Evolutionary conservation across 108 stramenopile genomes (phyloP).

Genomic region (Pinguiococcus pyrenoidosus): DNA sequence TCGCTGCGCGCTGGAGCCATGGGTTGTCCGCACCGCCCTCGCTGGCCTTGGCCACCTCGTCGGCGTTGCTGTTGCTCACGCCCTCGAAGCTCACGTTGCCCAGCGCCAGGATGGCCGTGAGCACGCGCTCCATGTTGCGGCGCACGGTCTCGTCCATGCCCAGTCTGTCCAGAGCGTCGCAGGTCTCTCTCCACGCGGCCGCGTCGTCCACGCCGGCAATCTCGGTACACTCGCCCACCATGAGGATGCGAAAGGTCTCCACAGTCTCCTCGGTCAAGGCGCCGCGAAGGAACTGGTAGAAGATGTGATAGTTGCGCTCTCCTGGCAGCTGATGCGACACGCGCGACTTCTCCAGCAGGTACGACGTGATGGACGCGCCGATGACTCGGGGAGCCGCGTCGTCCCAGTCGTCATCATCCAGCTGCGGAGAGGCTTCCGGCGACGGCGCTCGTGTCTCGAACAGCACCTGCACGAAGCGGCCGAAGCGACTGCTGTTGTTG

Average conservation of each 20-base stretch:
- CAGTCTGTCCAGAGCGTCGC: conserved; percentile 40
- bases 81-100: conserved; percentile 52
- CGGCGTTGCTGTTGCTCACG: not conserved
- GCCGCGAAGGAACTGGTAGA: conserved; percentile 35
- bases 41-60: not conserved
- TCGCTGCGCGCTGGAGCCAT: no score
- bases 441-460: no score
- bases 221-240: no score
- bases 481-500: conserved; percentile 37
- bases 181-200: conserved; percentile 1
- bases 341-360: conserved; percentile 24
- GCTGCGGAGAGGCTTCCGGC: no score
- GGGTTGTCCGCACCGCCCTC: no score
- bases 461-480: no score
- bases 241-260: no score
- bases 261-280: conserved; percentile 20
- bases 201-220: not conserved
- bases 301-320: conserved; percentile 40
- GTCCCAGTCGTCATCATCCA: not conserved
- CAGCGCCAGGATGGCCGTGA: conserved; percentile 54
- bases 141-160: conserved; percentile 35
- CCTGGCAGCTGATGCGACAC: conserved; percentile 14
- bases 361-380: conserved; percentile 7
- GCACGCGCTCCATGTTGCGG: conserved; percentile 40
- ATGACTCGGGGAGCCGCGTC: not conserved